These are phyloP conservation scores for Apiospora pterosperma DNA, from an alignment of 2,329 filamentous ascomycete genomes.

Conservation along the genomic window DNA sequence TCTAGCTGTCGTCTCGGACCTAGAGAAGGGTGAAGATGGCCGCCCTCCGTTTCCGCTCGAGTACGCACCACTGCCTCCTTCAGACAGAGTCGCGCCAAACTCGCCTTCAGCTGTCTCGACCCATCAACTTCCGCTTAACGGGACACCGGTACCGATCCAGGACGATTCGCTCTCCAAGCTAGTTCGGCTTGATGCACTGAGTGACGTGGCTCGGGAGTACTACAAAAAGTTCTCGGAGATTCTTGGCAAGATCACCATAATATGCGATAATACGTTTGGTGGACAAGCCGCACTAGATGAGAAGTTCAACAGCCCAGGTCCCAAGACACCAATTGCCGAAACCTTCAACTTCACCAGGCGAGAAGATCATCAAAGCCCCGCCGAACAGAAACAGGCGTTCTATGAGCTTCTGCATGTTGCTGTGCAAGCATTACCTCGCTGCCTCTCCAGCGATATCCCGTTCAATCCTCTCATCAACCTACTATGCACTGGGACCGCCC, in stretches of 20 bases:
- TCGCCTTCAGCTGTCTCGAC: conserved; percentile 47
- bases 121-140: conserved; percentile 20
- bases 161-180: conserved; percentile 67
- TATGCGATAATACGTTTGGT: conserved; percentile 96
- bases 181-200: conserved; percentile 60
- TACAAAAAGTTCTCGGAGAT: conserved; percentile 94
- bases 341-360: conserved; percentile 86
- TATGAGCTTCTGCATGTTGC: conserved; percentile 95
- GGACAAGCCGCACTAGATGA: conserved; percentile 94
- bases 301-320: conserved; percentile 82
- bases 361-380: conserved; percentile 69
- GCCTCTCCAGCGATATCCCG: conserved; percentile 83
- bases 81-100: conserved; percentile 41
- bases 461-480: conserved; percentile 94
- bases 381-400: conserved; percentile 88
- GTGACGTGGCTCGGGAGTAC: conserved; percentile 76
- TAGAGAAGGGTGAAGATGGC: conserved; percentile 77
- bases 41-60: conserved; percentile 80
- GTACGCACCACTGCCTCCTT: conserved; percentile 38
- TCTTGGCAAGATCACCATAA: conserved; percentile 89
- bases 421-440: conserved; percentile 92
- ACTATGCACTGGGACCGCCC: conserved; percentile 92
- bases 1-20: conserved; percentile 85
- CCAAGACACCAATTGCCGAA: conserved; percentile 92
- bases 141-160: conserved; percentile 29